A percentile compares a stretch with the other conserved stretches of the same genome.
These are phyloP conservation scores for Pholiota molesta DNA, from an alignment of 768 basidiomycete genomes.

Conservation along the genomic window DNA sequence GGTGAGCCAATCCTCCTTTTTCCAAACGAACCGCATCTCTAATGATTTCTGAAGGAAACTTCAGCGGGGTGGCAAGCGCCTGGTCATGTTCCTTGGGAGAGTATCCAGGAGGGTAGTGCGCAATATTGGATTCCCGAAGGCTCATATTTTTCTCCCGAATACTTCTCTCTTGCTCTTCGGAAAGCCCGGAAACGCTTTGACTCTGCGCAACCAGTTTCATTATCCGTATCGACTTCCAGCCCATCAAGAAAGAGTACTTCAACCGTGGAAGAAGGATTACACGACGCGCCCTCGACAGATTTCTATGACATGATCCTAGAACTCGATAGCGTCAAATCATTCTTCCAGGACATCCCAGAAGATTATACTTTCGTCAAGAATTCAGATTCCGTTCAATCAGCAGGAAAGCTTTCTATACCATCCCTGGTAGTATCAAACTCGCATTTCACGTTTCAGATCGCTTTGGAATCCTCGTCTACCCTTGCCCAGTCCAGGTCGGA, in stretches of 20 bases:
- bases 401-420: conserved; percentile 26
- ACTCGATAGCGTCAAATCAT: conserved; percentile 35
- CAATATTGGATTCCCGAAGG: conserved; percentile 42
- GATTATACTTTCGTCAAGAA: conserved; percentile 20
- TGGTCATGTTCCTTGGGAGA: conserved; percentile 44
- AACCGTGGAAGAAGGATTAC: neutral
- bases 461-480: conserved; percentile 35
- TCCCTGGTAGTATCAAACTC: conserved; percentile 47
- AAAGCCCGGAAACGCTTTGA: conserved; percentile 9
- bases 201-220: neutral
- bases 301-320: neutral
- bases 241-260: neutral
- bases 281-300: neutral
- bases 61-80: conserved; percentile 32
- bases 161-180: conserved; percentile 25
- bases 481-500: conserved; percentile 17
- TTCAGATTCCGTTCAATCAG: conserved; percentile 17
- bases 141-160: conserved; percentile 37
- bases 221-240: neutral
- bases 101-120: conserved; percentile 17
- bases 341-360: conserved; percentile 34
- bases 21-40: neutral
- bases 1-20: conserved; percentile 28
- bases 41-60: conserved; percentile 25
- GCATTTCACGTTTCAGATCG: conserved; percentile 38